These are phyloP conservation scores for Trichaptum fuscoviolaceum DNA, from an alignment of 768 basidiomycete genomes.

Conservation along the genomic window DNA sequence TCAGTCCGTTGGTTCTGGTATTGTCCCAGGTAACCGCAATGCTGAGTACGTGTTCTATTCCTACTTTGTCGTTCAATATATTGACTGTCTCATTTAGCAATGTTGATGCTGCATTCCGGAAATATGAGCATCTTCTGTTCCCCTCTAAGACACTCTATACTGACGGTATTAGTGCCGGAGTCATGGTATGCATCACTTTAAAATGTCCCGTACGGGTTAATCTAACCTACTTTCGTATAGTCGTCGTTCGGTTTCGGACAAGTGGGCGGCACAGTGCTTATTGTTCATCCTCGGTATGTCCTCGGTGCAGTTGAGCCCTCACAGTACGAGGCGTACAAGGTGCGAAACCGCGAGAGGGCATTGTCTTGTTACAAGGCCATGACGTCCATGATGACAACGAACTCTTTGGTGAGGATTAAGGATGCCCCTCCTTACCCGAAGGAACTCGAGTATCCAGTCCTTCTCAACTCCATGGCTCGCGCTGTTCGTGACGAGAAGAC, in stretches of 20 bases:
- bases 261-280: conserved; percentile 88
- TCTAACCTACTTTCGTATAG: conserved; percentile 30
- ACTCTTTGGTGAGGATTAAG: conserved; percentile 92
- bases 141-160: conserved; percentile 95
- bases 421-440: conserved; percentile 83
- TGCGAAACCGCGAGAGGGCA: conserved; percentile 59
- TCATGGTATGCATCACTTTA: conserved; percentile 58
- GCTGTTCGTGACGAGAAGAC: conserved; percentile 76
- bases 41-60: conserved; percentile 66
- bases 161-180: conserved; percentile 82
- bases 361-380: conserved; percentile 81
- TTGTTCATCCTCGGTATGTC: conserved; percentile 88
- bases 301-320: conserved; percentile 78
- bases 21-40: conserved; percentile 93
- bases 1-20: conserved; percentile 78
- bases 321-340: conserved; percentile 73
- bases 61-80: conserved; percentile 8
- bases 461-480: conserved; percentile 92
- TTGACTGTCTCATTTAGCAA: conserved; percentile 48
- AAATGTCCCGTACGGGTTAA: not conserved
- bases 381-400: conserved; percentile 94
- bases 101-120: conserved; percentile 86
- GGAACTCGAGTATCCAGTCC: conserved; percentile 81
- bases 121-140: conserved; percentile 91
- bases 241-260: conserved; percentile 98